Evolutionary conservation across 2,329 filamentous ascomycete genomes (phyloP).

Genomic region (Cercospora beticola): DNA sequence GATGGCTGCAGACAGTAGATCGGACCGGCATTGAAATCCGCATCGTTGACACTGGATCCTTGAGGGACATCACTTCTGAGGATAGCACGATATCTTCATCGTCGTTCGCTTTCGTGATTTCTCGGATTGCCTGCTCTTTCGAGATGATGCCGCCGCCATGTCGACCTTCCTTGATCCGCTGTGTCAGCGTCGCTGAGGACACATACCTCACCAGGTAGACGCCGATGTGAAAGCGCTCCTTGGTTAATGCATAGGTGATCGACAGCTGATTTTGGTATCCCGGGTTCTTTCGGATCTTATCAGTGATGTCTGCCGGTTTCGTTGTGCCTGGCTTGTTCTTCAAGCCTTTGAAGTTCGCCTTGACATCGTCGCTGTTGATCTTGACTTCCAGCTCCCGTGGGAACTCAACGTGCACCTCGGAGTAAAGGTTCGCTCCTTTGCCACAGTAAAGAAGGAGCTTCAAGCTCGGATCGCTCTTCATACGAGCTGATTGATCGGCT

Average conservation of each 20-base stretch:
- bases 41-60: conserved; percentile 86
- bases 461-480: conserved; percentile 61
- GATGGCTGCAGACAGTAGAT: conserved; percentile 76
- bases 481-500: conserved; percentile 53
- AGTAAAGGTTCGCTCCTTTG: conserved; percentile 56
- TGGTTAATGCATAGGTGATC: conserved; percentile 89
- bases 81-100: conserved; percentile 89
- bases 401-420: conserved; percentile 72
- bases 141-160: conserved; percentile 59
- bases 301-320: conserved; percentile 86
- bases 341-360: conserved; percentile 87
- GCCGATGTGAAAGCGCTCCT: conserved; percentile 64
- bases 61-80: conserved; percentile 83
- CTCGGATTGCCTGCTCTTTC: conserved; percentile 76
- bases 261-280: conserved; percentile 73
- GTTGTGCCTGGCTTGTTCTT: conserved; percentile 97
- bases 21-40: conserved; percentile 78
- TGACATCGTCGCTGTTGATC: conserved; percentile 82
- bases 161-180: conserved; percentile 63
- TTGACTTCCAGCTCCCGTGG: conserved; percentile 91
- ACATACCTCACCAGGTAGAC: conserved; percentile 74
- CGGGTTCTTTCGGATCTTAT: conserved; percentile 67
- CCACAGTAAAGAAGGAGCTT: conserved; percentile 84
- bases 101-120: conserved; percentile 69
- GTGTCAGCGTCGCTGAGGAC: conserved; percentile 69